phyloP scores from a whole-genome alignment of 1,284 basidiomycete genomes.

The Leccinum fuscescens region DNA sequence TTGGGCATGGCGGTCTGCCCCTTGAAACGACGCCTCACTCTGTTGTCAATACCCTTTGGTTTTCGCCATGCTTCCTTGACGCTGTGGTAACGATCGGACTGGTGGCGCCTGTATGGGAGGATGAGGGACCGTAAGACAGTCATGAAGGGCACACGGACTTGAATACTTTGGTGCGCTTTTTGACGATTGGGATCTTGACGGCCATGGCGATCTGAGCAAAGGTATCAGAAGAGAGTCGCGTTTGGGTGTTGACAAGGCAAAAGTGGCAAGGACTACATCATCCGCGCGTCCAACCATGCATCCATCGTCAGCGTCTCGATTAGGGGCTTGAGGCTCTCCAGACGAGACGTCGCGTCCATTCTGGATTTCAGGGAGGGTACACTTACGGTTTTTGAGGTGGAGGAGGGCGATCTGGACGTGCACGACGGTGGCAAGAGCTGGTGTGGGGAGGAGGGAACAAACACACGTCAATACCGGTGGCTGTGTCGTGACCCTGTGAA shows the following conservation, averaged over 20 bases:
- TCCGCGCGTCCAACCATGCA: slow-evolving; percentile 27
- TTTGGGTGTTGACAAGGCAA: slow-evolving; percentile 4
- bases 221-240: slow-evolving; percentile 17
- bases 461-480: slow-evolving; percentile 31
- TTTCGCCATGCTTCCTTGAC: slow-evolving; percentile 98
- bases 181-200: slow-evolving; percentile 87
- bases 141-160: slow-evolving; percentile 58
- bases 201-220: slow-evolving; percentile 62
- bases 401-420: slow-evolving; percentile 26
- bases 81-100: slow-evolving; percentile 92
- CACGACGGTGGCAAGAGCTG: not conserved
- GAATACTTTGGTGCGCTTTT: slow-evolving; percentile 95
- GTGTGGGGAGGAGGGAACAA: slow-evolving; percentile 13
- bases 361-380: slow-evolving; percentile 1
- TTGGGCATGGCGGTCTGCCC: slow-evolving; percentile 95
- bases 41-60: slow-evolving; percentile 97
- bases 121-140: slow-evolving; percentile 16
- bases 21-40: slow-evolving; percentile 94
- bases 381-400: slow-evolving; percentile 43
- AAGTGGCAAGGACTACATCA: slow-evolving; percentile 19
- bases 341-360: not conserved
- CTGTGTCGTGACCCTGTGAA: slow-evolving; percentile 14
- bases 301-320: slow-evolving; percentile 29
- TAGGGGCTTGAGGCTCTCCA: not conserved
- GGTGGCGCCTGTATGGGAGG: slow-evolving; percentile 75